Evolutionary conservation across 1,284 basidiomycete species (phyloP), one percentile per base, ranked within the genome.

Genomic region (Peniophora sp.): DNA sequence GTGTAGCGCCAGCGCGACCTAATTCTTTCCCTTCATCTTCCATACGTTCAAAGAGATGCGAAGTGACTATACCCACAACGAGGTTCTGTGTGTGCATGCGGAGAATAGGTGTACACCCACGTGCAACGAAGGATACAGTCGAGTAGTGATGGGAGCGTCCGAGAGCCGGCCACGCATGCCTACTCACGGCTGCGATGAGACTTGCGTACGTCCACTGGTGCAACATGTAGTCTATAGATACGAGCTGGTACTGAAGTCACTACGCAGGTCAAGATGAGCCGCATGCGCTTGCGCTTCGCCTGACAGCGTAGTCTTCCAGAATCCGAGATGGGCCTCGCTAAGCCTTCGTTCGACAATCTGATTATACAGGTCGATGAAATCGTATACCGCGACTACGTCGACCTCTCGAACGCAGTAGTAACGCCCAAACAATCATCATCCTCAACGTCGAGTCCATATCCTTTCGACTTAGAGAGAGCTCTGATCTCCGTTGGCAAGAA

Each of bases 341-440:
- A 99, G 69, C 95, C 95, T 35, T 89, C 85, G 58, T 97, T 99
- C 62, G 96, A 98, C 66, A 60, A 61, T 50, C 23, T 47, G 41
- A 34, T 16, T 20, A 17, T 19, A 35, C 27, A 61, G 52, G 90
- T 85, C 35, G 93, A 97, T 59, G 86, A 92, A 66, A 97, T 98
- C 59, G 89, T 98, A 45, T 98, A 97, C 75, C 81, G 84, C 54
- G 96, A 98, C 71, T 98, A 87, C 64, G 92, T 95, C 57, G 94
- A 97, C 67, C 70, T 97, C 58, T 90, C 86, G 59, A 92, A 99
- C 20, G 96, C 97, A 27, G 96, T 99, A 48, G 92, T 94, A 9
- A 98, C 97, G 1, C 95, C 95, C 47, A 98, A 98, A 98, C 96
- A 0, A 97, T 97, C 25, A 92, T 98, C 45, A 87, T 99, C 54